Evolutionary conservation across 257 asterid species (phyloP), one percentile per base, ranked within the genome.

Genomic region (Solanum chaucha): DNA sequence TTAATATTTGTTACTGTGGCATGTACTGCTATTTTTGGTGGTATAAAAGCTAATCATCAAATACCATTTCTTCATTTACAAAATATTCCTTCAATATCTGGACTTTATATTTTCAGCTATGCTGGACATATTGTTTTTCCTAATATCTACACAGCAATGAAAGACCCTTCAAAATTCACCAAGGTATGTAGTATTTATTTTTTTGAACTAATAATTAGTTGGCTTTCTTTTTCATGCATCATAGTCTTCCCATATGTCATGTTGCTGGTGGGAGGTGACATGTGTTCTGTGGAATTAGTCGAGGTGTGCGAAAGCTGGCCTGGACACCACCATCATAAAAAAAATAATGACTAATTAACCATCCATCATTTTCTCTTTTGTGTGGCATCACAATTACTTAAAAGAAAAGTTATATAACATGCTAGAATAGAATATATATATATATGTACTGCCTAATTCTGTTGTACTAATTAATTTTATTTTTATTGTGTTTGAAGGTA

Each of bases 41-140:
- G 90, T 19, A 92, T 93, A 30, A 86, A 88, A 28, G 90, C 90
- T 14, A 72, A 91, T 26, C 94, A 90, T 41, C 2, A 22, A 8
- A 91, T 95, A 61, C 94, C 95, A 6, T 64, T 78, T 7, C 85
- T 95, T 44, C 46, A 85, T 35, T 8, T 94, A 3, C 80, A 51
- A 1, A 94, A 90, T 4, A 92, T 95, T 87, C 95, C 96, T 20
- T 90, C 94, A 5, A 73, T 95, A 58, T 94, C 95, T 1, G 98
- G 98, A 9, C 90, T 95, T 6, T 95, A 92, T 40, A 55, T 93
- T 72, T 95, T 92, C 86, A 86, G 95, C 20, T 93, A 55, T 90
- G 98, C 91, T 7, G 98, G 98, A 1, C 98, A 94, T 87, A 91
- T 90, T 68, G 98, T 94, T 72, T 94, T 95, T 64, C 98, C 98